Conservation (phyloP, 768 basidiomycete species). For the Auriculariales sp. region DNA sequence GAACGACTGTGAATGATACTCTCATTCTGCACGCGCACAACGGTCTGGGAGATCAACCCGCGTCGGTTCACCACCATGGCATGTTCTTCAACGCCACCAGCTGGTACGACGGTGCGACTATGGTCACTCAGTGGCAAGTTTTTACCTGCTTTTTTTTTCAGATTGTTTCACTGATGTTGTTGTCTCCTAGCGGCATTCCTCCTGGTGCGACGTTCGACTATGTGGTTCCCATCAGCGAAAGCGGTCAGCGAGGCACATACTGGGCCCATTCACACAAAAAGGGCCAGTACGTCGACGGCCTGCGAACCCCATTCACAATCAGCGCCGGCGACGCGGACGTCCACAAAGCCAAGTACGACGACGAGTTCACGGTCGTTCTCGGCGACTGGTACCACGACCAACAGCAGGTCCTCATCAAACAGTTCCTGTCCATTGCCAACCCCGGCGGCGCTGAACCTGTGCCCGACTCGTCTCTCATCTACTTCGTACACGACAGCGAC, state of each 20-base stretch:
- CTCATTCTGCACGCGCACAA: no score
- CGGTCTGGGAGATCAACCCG: constrained; percentile 44
- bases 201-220: constrained; percentile 60
- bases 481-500: constrained; percentile 65
- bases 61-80: constrained; percentile 83
- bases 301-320: constrained; percentile 64
- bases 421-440: constrained; percentile 59
- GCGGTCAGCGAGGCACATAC: constrained; percentile 65
- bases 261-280: constrained; percentile 51
- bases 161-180: not conserved
- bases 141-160: not conserved
- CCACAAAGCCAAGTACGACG: constrained; percentile 55
- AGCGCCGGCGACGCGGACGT: constrained; percentile 1
- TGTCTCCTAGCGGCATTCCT: constrained; percentile 51
- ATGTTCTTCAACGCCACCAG: constrained; percentile 82
- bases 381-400: constrained; percentile 89
- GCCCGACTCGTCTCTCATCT: constrained; percentile 65
- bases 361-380: constrained; percentile 75
- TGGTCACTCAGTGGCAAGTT: constrained; percentile 68
- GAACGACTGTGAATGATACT: no score
- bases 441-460: constrained; percentile 81
- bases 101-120: constrained; percentile 83
- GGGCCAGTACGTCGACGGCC: constrained; percentile 88
- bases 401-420: constrained; percentile 42
- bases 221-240: constrained; percentile 49